Base-by-base conservation (phyloP, 768 basidiomycete genomes). In the Tricholoma sp. region DNA sequence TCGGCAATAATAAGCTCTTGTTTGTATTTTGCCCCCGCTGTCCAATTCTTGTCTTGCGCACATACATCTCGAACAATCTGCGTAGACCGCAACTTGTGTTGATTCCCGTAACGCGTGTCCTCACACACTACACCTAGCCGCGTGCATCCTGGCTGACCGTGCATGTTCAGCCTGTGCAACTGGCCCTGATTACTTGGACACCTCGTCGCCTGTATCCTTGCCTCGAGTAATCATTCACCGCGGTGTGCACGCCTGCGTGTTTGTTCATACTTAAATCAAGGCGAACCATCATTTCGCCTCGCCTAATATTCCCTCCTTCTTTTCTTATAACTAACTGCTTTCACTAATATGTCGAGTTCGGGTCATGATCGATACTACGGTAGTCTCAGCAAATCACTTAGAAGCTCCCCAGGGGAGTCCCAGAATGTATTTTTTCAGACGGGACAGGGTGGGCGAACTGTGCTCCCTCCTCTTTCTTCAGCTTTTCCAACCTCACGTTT, bases 391-490 rank as follows among this genome's bases (percentile, higher is more conserved):
- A 83, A 81, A 78, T 72, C 81, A 67, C 81, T 84, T 78, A 83
- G 84, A 79, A 82, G 81, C 74, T 82, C 86, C 70, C 83, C 85
- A 65, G 81, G 79, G 74, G 83, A 83, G 73, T 70, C 81, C 71
- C 83, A 84, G 75, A 50, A 22, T 74, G 77, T 72, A 76, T 86
- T 85, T 80, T 83, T 87, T 78, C 81, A 82, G 76, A 79, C 83
- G 75, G 83, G 85, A 80, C 88, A 89, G 84, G 88, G 88, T 89
- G 87, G 87, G 88, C 85, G 88, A 84, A 83, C 85, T 79, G 82
- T 88, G 79, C 84, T 89, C 74, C 88, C 88, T 85, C 84, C 88
- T 84, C 78, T 89, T 82, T 81, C 83, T 83, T 79, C 85, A 75
- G 83, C 83, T 68, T 86, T 88, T 86, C 86, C 86, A 87, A 84